Base-by-base conservation (phyloP, 257 asterid species). In the Phtheirospermum japonicum region DNA sequence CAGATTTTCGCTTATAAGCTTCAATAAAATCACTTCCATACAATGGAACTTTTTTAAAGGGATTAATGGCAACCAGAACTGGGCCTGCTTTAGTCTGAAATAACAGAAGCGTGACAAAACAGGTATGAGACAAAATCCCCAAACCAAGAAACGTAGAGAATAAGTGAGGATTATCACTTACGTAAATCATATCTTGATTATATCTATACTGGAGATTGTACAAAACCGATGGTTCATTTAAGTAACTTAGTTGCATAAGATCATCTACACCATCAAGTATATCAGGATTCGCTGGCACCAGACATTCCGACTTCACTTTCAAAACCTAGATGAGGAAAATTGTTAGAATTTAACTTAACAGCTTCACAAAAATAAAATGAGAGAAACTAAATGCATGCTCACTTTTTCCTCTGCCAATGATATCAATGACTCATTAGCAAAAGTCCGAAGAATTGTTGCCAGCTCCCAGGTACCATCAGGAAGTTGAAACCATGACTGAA, bases 41-140 rank as follows among this genome's bases (percentile, higher is more conserved):
- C 59, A 93, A 71, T 6, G 89, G 69, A 16, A 93, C 94, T 74
- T 83, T 82, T 85, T 89, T 93, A 49, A 89, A 89, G 65, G 99
- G 99, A 76, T 93, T 93, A 69, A 93, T 65, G 13, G 99, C 99
- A 65, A 93, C 96, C 75, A 93, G 78, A 59, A 93, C 94, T 48
- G 99, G 99, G 50, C 99, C 99, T 54, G 99, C 99, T 85, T 89
- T 93, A 65, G 97, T 89, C 99, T 93, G 77, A 61, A 82, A 73
- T 64, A 63, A 69, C 54, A 67, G 61, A 56, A 62, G 64, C 49
- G 67, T 28, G 69, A 65, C 61, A 67, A 73, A 63, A 49, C 69
- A 72, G 46, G 45, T 46, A 50, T 69, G 39, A 57, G 58, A 39
- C 11, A 48, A 55, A 66, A 64, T 42, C 61, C 39, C 57, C 6